Evolutionary conservation across 495 filamentous ascomycete species (phyloP).

Genomic region (Neurospora sp.): DNA sequence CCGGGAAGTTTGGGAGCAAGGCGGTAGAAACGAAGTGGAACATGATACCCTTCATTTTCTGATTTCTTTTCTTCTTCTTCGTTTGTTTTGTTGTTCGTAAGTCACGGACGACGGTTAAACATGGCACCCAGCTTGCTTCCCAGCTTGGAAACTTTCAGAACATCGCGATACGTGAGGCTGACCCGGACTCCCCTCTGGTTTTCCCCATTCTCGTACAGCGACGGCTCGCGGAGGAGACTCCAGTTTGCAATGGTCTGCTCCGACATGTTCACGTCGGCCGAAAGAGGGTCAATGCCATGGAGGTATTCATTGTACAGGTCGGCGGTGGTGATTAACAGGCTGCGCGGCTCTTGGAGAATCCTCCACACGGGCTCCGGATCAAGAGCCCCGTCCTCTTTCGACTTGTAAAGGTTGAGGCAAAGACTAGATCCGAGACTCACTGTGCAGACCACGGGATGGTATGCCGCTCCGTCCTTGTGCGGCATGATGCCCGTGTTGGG

Average conservation of each 20-base stretch:
- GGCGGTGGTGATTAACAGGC: slow-evolving; percentile 62
- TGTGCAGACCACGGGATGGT: slow-evolving; percentile 80
- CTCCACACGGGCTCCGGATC: slow-evolving; percentile 46
- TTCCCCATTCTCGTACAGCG: slow-evolving; percentile 45
- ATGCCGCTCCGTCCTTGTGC: slow-evolving; percentile 87
- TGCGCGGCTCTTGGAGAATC: slow-evolving; percentile 80
- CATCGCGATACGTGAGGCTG: slow-evolving; percentile 90
- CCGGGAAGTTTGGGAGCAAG: slow-evolving; percentile 61
- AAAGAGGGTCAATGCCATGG: slow-evolving; percentile 63
- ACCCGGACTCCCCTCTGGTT: slow-evolving; percentile 57
- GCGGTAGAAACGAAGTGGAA: slow-evolving; percentile 59
- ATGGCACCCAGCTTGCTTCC: slow-evolving; percentile 56
- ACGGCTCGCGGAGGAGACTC: slow-evolving; percentile 56
- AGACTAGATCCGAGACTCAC: slow-evolving; percentile 71
- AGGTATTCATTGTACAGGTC: slow-evolving; percentile 62
- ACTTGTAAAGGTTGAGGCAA: slow-evolving; percentile 69
- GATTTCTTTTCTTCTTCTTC: slow-evolving; percentile 5
- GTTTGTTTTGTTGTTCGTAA: neutral
- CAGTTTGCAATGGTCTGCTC: slow-evolving; percentile 69
- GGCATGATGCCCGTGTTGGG: slow-evolving; percentile 91
- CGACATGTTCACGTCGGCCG: slow-evolving; percentile 50
- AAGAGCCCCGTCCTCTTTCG: slow-evolving; percentile 41
- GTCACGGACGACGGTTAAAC: slow-evolving; percentile 23
- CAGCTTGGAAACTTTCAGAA: slow-evolving; percentile 72
- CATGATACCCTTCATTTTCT: slow-evolving; percentile 78